Conservation (phyloP, 108 stramenopile genomes). For the Cyclotella atomus region DNA sequence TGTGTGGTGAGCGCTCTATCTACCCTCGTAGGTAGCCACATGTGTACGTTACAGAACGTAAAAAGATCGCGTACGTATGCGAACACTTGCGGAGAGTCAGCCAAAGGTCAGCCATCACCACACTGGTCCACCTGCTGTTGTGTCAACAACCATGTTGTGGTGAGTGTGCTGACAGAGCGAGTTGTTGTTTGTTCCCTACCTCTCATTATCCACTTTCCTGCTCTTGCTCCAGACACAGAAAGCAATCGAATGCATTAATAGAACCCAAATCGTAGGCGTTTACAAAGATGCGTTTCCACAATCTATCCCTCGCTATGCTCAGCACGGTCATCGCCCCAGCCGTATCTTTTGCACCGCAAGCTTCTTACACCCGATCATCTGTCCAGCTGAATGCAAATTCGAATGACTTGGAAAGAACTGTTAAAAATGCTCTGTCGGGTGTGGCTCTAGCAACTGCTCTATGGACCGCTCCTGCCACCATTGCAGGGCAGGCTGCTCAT, state of each 20-base stretch:
- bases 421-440: constrained; percentile 40
- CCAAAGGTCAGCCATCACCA: too few relatives aligned
- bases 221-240: too few relatives aligned
- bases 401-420: neutral
- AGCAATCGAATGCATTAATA: too few relatives aligned
- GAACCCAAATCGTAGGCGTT: too few relatives aligned
- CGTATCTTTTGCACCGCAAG: constrained; percentile 13
- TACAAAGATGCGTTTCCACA: constrained; percentile 19
- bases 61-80: too few relatives aligned
- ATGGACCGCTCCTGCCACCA: constrained; percentile 50
- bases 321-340: constrained; percentile 4
- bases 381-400: neutral
- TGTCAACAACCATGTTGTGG: too few relatives aligned
- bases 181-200: too few relatives aligned
- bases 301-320: constrained; percentile 9
- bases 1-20: neutral
- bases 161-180: too few relatives aligned
- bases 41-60: neutral
- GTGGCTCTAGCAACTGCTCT: constrained; percentile 38
- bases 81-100: too few relatives aligned
- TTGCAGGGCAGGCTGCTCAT: constrained; percentile 19
- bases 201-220: too few relatives aligned
- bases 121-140: too few relatives aligned
- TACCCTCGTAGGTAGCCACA: neutral
- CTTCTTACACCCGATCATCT: neutral